These are phyloP conservation scores for Avena sativa DNA, from an alignment of 176 grass and related monocot species.

Conservation along the genomic window DNA sequence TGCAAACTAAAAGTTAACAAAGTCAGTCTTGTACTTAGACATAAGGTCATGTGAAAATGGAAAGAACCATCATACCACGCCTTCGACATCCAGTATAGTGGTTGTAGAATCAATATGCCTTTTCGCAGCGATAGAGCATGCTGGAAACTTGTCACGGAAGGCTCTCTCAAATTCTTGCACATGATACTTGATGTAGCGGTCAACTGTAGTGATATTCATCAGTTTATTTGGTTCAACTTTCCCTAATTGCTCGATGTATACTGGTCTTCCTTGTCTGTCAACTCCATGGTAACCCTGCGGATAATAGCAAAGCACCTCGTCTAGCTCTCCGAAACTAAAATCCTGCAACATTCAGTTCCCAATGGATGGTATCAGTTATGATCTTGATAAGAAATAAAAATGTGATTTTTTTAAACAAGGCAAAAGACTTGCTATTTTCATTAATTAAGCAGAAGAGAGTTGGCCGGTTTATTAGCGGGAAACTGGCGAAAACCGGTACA, in stretches of 20 bases:
- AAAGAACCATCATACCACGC: constrained; percentile 70
- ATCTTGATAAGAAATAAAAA: constrained; percentile 1
- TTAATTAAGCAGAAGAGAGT: no score
- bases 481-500: no score
- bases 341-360: constrained; percentile 55
- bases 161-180: constrained; percentile 92
- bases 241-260: constrained; percentile 84
- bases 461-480: no score
- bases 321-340: constrained; percentile 82
- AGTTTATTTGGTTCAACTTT: constrained; percentile 84
- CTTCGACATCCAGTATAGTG: constrained; percentile 85
- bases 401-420: neutral
- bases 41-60: constrained; percentile 12
- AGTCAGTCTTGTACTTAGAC: neutral
- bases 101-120: constrained; percentile 83
- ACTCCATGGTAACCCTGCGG: constrained; percentile 92
- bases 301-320: constrained; percentile 73
- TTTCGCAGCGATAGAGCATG: constrained; percentile 77
- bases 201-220: constrained; percentile 78
- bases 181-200: constrained; percentile 89
- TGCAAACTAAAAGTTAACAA: neutral
- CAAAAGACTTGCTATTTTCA: no score
- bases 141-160: constrained; percentile 70
- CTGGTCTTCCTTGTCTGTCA: constrained; percentile 81
- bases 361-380: neutral